Evolutionary conservation across 2,329 filamentous ascomycete species (phyloP).

Genomic region (Ilyonectria mors-panacis): DNA sequence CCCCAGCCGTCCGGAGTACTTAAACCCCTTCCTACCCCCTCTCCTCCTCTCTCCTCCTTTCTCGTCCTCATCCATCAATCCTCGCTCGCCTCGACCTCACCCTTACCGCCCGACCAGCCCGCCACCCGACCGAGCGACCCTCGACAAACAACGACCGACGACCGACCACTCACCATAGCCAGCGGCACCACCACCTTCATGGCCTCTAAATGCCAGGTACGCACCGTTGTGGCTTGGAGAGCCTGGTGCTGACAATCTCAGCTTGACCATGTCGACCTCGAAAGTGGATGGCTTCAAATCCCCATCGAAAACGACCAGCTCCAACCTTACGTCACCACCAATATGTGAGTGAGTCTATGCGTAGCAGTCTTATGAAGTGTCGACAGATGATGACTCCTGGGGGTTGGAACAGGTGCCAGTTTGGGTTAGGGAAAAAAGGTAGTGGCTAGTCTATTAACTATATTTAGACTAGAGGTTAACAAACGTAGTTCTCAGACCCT

Average conservation of each 20-base stretch:
- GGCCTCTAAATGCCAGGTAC: slow-evolving; percentile 2
- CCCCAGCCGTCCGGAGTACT: not conserved
- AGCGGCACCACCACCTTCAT: not conserved
- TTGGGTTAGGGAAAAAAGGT: too few species aligned
- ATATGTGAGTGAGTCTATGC: too few species aligned
- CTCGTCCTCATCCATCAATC: too few species aligned
- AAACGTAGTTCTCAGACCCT: too few species aligned
- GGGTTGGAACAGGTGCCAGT: too few species aligned
- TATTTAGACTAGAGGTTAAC: too few species aligned
- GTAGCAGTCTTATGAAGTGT: too few species aligned
- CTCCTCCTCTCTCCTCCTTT: slow-evolving; percentile 14
- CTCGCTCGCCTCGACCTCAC: not conserved
- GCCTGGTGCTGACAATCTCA: slow-evolving; percentile 11
- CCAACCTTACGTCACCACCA: not conserved
- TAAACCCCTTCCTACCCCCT: slow-evolving; percentile 14
- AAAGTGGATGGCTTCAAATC: slow-evolving; percentile 11
- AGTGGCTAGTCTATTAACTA: too few species aligned
- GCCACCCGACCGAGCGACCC: slow-evolving; percentile 1
- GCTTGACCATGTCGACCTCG: slow-evolving; percentile 15
- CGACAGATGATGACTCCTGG: too few species aligned
- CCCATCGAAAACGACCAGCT: slow-evolving; percentile 18
- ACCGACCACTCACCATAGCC: slow-evolving; percentile 7
- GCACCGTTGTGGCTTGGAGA: not conserved
- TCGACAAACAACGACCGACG: slow-evolving; percentile 1
- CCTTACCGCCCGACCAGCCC: not conserved